Percentiles rank a stretch among this genome's conserved stretches.
phyloP scores from a whole-genome alignment of 208 protist species.

The Leishmania aethiopica region DNA sequence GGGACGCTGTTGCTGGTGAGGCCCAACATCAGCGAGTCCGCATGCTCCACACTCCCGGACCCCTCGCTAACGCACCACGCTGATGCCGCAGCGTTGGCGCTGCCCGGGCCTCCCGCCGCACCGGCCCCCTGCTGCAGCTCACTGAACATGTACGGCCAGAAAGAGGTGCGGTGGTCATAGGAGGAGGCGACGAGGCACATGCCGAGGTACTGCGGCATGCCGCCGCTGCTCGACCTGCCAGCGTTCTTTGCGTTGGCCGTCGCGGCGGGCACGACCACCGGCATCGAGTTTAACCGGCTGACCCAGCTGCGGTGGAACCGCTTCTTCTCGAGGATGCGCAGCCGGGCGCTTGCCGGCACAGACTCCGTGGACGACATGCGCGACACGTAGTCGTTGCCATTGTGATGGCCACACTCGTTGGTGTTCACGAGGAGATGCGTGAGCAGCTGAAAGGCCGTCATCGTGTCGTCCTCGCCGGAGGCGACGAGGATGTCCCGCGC shows the following conservation, averaged over 20 bases:
- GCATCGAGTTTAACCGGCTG: conserved; percentile 47
- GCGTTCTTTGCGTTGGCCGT: neutral
- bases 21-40: neutral
- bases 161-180: conserved; percentile 75
- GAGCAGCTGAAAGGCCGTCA: conserved; percentile 71
- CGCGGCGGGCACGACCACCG: conserved; percentile 38
- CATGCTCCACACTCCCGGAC: neutral
- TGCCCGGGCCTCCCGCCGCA: neutral
- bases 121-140: conserved; percentile 4
- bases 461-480: conserved; percentile 79
- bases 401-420: conserved; percentile 11
- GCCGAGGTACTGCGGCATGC: conserved; percentile 52
- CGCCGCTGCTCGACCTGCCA: conserved; percentile 5
- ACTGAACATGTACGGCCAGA: conserved; percentile 69
- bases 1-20: neutral
- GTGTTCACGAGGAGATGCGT: conserved; percentile 17
- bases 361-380: conserved; percentile 30
- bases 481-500: conserved; percentile 70
- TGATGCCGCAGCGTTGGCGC: neutral
- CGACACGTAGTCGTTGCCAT: conserved; percentile 18
- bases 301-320: conserved; percentile 84
- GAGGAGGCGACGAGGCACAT: conserved; percentile 64
- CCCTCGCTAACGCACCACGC: neutral
- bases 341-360: conserved; percentile 19
- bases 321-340: conserved; percentile 60